These are phyloP conservation scores for Carex parvula DNA, from an alignment of 176 grass and related monocot species.

Conservation along the genomic window DNA sequence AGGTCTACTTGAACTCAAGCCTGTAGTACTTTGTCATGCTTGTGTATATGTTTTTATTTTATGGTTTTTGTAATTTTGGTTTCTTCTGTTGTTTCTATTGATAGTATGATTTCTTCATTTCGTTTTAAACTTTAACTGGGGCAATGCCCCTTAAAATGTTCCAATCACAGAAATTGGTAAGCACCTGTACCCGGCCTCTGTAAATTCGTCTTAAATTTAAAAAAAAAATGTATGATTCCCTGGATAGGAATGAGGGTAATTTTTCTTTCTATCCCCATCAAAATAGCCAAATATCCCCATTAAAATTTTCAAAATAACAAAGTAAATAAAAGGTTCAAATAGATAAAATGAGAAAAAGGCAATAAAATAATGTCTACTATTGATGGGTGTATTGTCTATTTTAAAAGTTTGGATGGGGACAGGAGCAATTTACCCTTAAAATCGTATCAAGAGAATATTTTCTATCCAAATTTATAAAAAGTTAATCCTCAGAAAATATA, in stretches of 20 bases:
- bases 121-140: neutral
- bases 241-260: neutral
- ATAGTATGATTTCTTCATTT: neutral
- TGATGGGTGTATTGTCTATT: too few species aligned
- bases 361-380: too few species aligned
- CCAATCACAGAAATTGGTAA: neutral
- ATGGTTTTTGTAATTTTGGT: neutral
- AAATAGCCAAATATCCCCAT: too few species aligned
- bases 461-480: neutral
- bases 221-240: neutral
- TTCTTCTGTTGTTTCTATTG: neutral
- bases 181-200: neutral
- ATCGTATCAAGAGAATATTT: neutral
- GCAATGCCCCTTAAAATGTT: neutral
- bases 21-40: neutral
- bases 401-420: too few species aligned
- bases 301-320: too few species aligned
- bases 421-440: neutral
- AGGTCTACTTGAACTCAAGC: neutral
- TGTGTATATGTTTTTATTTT: neutral
- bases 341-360: too few species aligned
- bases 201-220: neutral
- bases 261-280: neutral
- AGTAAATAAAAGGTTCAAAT: too few species aligned
- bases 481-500: neutral